Conservation (phyloP, 306 rosid genomes). For the Cucumis hystrix region DNA sequence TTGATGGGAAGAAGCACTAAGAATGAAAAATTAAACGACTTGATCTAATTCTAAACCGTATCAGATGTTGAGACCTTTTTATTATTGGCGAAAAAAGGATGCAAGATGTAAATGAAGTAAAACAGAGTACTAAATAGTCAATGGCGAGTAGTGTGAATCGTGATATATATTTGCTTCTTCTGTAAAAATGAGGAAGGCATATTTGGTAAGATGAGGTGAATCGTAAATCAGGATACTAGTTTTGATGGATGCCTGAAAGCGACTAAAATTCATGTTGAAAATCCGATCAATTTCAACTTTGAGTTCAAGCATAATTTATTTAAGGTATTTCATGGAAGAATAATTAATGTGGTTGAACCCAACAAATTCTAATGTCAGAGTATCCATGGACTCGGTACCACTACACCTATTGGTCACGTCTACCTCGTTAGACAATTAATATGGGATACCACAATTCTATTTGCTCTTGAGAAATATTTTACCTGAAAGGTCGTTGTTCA, state of each 20-base stretch:
- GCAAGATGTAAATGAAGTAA: background rate
- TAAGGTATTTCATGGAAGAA: background rate
- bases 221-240: background rate
- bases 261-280: background rate
- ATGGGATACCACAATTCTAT: background rate
- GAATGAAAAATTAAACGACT: slow-evolving; percentile 20
- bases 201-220: background rate
- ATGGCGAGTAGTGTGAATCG: background rate
- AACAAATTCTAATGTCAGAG: background rate
- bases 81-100: background rate
- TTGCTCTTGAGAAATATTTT: background rate
- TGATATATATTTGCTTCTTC: background rate
- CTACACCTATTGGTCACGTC: background rate
- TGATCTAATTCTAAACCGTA: slow-evolving; percentile 42
- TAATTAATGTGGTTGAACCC: background rate
- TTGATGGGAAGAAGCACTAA: background rate
- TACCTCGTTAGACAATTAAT: background rate
- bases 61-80: background rate
- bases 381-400: background rate
- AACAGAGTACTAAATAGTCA: background rate
- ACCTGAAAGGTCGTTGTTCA: slow-evolving; percentile 87
- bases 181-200: background rate
- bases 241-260: background rate
- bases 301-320: background rate
- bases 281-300: background rate